Evolutionary conservation across 352 stramenopile genomes (phyloP), one percentile per base, ranked within the genome.

Genomic region (Hyaloperonospora brassicae): DNA sequence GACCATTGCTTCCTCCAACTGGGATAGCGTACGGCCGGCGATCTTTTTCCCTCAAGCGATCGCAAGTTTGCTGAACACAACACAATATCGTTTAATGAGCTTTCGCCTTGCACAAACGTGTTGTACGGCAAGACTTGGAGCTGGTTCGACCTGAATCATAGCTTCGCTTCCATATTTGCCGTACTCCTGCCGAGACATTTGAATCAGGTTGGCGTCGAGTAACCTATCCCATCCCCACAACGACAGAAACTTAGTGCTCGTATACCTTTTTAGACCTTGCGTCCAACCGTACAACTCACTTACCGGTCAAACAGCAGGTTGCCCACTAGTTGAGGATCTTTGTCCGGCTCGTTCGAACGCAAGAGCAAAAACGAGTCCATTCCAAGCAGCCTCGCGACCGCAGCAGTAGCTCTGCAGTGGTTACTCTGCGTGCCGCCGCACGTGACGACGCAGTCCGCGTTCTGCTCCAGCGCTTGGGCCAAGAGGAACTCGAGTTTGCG

Each of bases 401-500:
- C 74, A 5, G 90, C 88, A 0, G 83, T 90, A 12, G 83, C 83
- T 58, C 83, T 75, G 74, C 92, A 98, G 66, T 98, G 92, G 76
- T 98, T 98, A 68, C 81, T 95, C 73, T 98, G 92, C 41, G 96
- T 67, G 8, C 89, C 92, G 14, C 92, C 93, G 65, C 92, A 96
- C 4, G 93, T 98, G 21, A 98, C 80, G 40, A 98, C 66, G 44
- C 86, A 93, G 72, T 96, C 76, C 24, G 76, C 87, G 7, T 75
- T 66, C 55, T 88, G 70, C n/a, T 68, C 73, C n/a, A 96, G 45
- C 25, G 89, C 93, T 45, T 98, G 86, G 12, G 88, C 83, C 53
- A 97, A 63, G 8, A 97, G 67, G 66, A 97, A 98, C 76, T 98
- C 93, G 31, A 98, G 73, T 64, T 98, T 98, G 51, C 93, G 88